Evolutionary conservation across 2,329 filamentous ascomycete genomes (phyloP), one percentile per base, ranked within the genome.

Genomic region (Epichloe baconii): DNA sequence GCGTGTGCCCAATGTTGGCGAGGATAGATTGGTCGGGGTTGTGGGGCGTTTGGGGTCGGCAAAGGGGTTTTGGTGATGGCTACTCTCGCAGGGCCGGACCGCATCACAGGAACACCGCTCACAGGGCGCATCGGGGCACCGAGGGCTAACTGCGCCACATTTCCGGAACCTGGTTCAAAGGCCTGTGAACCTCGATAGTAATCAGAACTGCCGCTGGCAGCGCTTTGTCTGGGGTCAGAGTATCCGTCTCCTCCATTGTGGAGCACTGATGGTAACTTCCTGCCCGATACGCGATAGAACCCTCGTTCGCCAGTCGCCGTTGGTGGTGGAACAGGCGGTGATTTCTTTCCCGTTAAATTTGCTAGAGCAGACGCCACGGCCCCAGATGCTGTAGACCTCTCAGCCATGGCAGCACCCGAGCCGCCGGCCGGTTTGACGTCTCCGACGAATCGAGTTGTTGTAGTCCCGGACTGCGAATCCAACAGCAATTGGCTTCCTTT

Each of bases 231-330:
- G 8, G 69, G 72, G 53, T 79, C 78, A 19, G 73, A 72, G 63
- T 80, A 84, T 1, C 81, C 81, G 60, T 84, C 80, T 5, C 80
- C 81, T 14, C 81, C 80, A 45, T 71, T 71, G 53, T 79, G 72
- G 38, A 85, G 65, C 10, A 84, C 80, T 2, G 82, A 80, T 3
- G 78, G 77, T 52, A 85, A 63, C 59, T 84, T 85, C 59, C 75
- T 75, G 54, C 82, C 82, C 5, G 81, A 82, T 2, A 85, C 76
- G 34, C 80, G 77, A 55, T 82, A 77, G 62, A 85, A 85, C 0
- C 80, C 78, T 54, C 71, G 69, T 59, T 84, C 79, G 31, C 69
- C 72, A 2, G 45, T 48, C 12, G 51, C 23, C 62, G 64, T 37
- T 69, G 68, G 42, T 62, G 62, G 15, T 60, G 61, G 47, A 55